Evolutionary conservation across 345 rosid genomes (phyloP).

Genomic region (Capsella bursapastoris): DNA sequence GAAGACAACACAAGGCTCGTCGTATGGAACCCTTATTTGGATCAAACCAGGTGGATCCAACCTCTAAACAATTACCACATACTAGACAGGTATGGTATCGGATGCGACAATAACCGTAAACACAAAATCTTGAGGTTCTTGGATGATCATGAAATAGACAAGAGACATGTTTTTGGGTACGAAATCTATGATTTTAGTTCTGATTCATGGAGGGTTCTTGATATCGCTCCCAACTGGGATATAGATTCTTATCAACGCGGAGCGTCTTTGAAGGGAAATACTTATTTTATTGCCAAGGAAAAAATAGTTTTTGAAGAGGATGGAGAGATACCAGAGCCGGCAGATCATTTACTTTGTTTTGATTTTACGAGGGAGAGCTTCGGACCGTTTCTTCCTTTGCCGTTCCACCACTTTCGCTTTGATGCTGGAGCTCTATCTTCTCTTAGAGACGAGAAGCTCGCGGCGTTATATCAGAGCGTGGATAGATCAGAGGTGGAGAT

Average conservation of each 20-base stretch:
- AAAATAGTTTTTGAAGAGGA: not conserved
- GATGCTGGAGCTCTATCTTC: not conserved
- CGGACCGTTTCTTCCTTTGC: not conserved
- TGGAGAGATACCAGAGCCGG: not conserved
- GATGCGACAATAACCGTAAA: not conserved
- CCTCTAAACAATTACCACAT: not conserved
- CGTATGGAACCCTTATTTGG: not conserved
- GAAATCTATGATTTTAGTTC: not conserved
- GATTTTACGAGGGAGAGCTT: constrained; percentile 7
- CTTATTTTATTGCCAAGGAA: not conserved
- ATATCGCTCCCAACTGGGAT: not conserved
- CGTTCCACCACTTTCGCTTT: not conserved
- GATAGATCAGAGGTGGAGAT: not conserved
- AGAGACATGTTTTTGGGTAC: not conserved
- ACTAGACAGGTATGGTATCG: not conserved
- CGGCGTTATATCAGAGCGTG: not conserved
- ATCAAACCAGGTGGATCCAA: not conserved
- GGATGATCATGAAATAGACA: not conserved
- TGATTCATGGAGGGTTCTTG: not conserved
- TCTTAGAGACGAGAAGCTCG: not conserved
- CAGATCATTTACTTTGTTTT: not conserved
- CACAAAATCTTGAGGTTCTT: not conserved
- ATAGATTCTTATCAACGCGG: not conserved
- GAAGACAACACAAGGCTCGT: not conserved
- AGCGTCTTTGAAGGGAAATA: not conserved